Conservation (phyloP, 1,139 yeast species). For the Debaryomycetaceae sp. region DNA sequence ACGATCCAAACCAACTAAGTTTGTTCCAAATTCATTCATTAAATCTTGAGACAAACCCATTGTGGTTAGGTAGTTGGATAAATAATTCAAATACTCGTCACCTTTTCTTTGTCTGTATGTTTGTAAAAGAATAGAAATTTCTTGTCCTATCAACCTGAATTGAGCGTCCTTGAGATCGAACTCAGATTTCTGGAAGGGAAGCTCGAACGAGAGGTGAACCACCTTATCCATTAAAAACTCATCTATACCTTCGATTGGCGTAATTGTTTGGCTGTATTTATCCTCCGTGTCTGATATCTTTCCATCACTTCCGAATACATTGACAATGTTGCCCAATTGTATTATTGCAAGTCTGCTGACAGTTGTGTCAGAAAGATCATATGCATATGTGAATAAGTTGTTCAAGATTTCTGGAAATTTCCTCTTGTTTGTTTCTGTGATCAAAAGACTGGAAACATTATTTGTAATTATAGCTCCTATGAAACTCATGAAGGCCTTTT, state of each 20-base stretch:
- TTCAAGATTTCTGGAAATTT: constrained; percentile 63
- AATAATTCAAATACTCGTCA: constrained; percentile 44
- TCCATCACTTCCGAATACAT: constrained; percentile 61
- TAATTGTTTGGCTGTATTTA: constrained; percentile 50
- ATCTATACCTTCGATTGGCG: constrained; percentile 68
- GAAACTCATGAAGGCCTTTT: constrained; percentile 68
- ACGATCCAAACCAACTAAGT: constrained; percentile 50
- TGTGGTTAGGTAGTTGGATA: constrained; percentile 54
- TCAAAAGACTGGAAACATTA: constrained; percentile 72
- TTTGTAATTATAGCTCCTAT: constrained; percentile 70
- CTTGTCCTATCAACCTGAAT: constrained; percentile 69
- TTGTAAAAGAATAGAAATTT: constrained; percentile 68
- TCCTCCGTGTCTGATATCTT: constrained; percentile 54
- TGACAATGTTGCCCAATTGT: constrained; percentile 65
- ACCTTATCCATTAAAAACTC: constrained; percentile 66
- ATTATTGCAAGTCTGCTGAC: constrained; percentile 69
- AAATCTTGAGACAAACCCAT: constrained; percentile 60
- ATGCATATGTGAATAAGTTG: constrained; percentile 64
- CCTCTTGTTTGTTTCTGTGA: constrained; percentile 62
- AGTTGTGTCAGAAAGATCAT: constrained; percentile 50
- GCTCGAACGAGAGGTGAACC: constrained; percentile 69
- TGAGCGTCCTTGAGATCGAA: constrained; percentile 78
- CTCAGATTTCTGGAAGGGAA: constrained; percentile 68
- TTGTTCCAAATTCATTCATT: constrained; percentile 55
- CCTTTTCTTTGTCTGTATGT: constrained; percentile 47